A percentile compares a stretch with the other conserved stretches of the same genome.
Conservation (phyloP, 306 rosid species). For the Quercus rubra region DNA sequence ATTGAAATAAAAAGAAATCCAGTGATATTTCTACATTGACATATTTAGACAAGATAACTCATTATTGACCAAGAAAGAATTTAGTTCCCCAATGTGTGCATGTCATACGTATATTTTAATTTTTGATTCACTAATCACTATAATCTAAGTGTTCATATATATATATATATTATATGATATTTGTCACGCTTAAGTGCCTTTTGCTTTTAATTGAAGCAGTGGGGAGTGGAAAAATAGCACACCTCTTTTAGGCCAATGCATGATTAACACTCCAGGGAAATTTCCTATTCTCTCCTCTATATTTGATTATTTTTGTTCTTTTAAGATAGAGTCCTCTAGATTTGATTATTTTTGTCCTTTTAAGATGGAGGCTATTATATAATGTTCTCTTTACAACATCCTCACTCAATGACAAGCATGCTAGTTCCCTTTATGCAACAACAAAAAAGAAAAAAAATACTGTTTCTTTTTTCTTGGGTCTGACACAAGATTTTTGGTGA, state of each 20-base stretch:
- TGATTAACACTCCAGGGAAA: slow-evolving; percentile 38
- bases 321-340: slow-evolving; percentile 15
- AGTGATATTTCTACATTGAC: neutral
- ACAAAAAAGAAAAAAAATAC: slow-evolving; percentile 15
- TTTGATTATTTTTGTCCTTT: slow-evolving; percentile 29
- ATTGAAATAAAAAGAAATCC: neutral
- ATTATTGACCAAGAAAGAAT: neutral
- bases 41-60: slow-evolving; percentile 22
- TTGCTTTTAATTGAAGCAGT: slow-evolving; percentile 27
- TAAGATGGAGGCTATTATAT: slow-evolving; percentile 20
- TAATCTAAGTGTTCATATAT: neutral
- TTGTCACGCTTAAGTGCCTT: slow-evolving; percentile 28
- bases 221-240: slow-evolving; percentile 23
- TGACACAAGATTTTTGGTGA: slow-evolving; percentile 59
- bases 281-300: slow-evolving; percentile 46
- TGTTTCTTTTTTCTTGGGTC: slow-evolving; percentile 38
- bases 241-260: slow-evolving; percentile 40
- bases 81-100: neutral
- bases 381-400: slow-evolving; percentile 41
- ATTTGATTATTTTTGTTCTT: slow-evolving; percentile 30
- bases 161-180: neutral
- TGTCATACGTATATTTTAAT: neutral
- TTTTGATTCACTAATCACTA: too few species aligned
- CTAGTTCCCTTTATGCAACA: slow-evolving; percentile 52
- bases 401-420: slow-evolving; percentile 76